Conservation (phyloP, 805 yeast species). For the Myxozyma monticola region DNA sequence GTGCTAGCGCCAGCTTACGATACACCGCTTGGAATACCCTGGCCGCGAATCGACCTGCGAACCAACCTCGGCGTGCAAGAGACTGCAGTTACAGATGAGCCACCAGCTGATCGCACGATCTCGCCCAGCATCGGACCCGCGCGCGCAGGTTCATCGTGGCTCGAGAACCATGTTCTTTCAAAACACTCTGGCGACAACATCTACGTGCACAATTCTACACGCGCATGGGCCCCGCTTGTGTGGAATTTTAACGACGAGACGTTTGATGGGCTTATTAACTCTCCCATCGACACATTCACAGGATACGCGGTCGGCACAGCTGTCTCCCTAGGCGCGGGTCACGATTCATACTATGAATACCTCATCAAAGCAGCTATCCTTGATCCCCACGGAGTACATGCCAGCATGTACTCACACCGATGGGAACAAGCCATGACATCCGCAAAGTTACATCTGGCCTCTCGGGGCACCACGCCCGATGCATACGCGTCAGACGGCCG, state of each 20-base stretch:
- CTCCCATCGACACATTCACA: slow-evolving; percentile 24
- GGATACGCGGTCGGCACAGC: slow-evolving; percentile 15
- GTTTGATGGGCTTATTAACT: slow-evolving; percentile 23
- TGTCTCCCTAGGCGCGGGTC: slow-evolving; percentile 26
- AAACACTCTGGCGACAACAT: slow-evolving; percentile 45
- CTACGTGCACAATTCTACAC: slow-evolving; percentile 37
- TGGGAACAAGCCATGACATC: slow-evolving; percentile 28
- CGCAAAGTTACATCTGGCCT: slow-evolving; percentile 11
- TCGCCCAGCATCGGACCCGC: slow-evolving; percentile 17
- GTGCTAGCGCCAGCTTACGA: slow-evolving; percentile 49
- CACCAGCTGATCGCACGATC: background rate
- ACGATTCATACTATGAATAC: slow-evolving; percentile 28
- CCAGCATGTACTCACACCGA: slow-evolving; percentile 12
- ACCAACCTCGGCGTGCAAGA: slow-evolving; percentile 13
- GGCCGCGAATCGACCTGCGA: slow-evolving; percentile 30
- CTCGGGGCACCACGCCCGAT: slow-evolving; percentile 19
- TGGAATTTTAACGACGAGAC: slow-evolving; percentile 21
- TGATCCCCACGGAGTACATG: slow-evolving; percentile 17
- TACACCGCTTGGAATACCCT: slow-evolving; percentile 50
- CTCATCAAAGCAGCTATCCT: slow-evolving; percentile 28
- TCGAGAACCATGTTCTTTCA: slow-evolving; percentile 47
- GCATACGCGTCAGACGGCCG: slow-evolving; percentile 15
- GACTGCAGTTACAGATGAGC: background rate
- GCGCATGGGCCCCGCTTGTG: slow-evolving; percentile 23
- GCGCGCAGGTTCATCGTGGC: slow-evolving; percentile 24